Evolutionary conservation across 495 filamentous ascomycete genomes (phyloP), one percentile per base, ranked within the genome.

Genomic region (Trichodelitschia bisporula): DNA sequence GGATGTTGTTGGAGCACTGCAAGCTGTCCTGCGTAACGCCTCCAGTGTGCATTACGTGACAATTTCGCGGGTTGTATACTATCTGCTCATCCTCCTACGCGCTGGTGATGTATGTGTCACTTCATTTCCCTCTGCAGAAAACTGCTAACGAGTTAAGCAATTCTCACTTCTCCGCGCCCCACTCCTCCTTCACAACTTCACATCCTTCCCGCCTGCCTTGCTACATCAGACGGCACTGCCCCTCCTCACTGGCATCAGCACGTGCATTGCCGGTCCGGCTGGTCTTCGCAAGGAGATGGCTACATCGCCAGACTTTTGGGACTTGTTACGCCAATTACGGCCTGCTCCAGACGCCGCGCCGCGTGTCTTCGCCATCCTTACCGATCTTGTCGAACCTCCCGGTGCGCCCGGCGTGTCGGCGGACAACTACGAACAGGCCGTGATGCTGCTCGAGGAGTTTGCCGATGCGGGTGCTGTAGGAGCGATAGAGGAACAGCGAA

Each of bases 231-330:
- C 78, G 1, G 74, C 82, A 2, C 55, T 60, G 15, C 61, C 77
- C 0, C 63, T 80, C 1, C 54, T 91, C 17, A 72, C 75, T 42
- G 83, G 86, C 2, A 54, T 99, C 10, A 62, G 66, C 17, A 57
- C 72, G 13, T 95, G 86, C 42, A 69, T 84, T 34, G 66, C 69
- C 28, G 64, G 75, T 33, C 64, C 76, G 0, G 66, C 66, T 16
- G 67, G 70, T 15, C 60, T 99, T 14, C 66, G 77, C 33, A 91
- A 72, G 37, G 84, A 93, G 51, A 77, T 95, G 36, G 82, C 84
- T 43, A 82, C 77, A 13, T 92, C 84, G 16, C 86, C 86, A 1
- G 89, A 99, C 40, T 93, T 99, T 50, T 99, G 86, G 86, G 72
- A 77, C 11, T 80, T 92, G 24, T 55, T 99, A 20, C 66, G 77